phyloP scores from a whole-genome alignment of 495 filamentous ascomycete genomes.

The Xylaria nigripes region DNA sequence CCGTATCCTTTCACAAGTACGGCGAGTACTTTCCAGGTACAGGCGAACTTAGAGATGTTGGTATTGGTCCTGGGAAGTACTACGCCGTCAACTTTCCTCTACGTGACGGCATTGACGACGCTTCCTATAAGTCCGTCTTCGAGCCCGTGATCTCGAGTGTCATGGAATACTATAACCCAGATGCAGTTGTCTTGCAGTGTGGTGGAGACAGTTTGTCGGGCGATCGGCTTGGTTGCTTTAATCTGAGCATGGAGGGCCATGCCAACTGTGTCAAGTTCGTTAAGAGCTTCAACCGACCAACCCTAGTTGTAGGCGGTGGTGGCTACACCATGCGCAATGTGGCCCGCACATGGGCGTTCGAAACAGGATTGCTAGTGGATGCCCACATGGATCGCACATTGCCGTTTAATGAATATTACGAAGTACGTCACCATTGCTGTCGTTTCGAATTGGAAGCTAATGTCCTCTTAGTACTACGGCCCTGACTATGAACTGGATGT shows the following conservation, averaged over 20 bases:
- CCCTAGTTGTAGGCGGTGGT: conserved; percentile 86
- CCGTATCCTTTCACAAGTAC: conserved; percentile 96
- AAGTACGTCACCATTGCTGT: conserved; percentile 47
- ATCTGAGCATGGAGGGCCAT: conserved; percentile 93
- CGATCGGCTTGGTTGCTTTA: conserved; percentile 94
- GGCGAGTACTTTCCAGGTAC: conserved; percentile 98
- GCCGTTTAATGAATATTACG: conserved; percentile 98
- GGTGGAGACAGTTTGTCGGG: conserved; percentile 93
- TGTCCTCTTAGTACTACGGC: conserved; percentile 71
- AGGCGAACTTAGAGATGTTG: conserved; percentile 89
- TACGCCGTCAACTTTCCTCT: conserved; percentile 96
- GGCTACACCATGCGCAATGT: conserved; percentile 99
- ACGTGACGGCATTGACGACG: conserved; percentile 91
- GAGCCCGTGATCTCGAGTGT: conserved; percentile 87
- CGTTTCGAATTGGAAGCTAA: conserved; percentile 10
- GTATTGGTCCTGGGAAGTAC: conserved; percentile 85
- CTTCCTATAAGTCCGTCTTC: conserved; percentile 87
- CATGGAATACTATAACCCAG: conserved; percentile 92
- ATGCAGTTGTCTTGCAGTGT: conserved; percentile 94
- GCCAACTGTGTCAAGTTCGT: conserved; percentile 97
- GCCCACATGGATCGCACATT: conserved; percentile 68
- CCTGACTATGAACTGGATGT: conserved; percentile 96
- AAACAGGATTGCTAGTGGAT: conserved; percentile 85
- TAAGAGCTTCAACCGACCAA: conserved; percentile 84
- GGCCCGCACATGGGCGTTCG: conserved; percentile 92